These are phyloP conservation scores for Colletotrichum paranaense DNA, from an alignment of 2,329 filamentous ascomycete species.

Conservation along the genomic window DNA sequence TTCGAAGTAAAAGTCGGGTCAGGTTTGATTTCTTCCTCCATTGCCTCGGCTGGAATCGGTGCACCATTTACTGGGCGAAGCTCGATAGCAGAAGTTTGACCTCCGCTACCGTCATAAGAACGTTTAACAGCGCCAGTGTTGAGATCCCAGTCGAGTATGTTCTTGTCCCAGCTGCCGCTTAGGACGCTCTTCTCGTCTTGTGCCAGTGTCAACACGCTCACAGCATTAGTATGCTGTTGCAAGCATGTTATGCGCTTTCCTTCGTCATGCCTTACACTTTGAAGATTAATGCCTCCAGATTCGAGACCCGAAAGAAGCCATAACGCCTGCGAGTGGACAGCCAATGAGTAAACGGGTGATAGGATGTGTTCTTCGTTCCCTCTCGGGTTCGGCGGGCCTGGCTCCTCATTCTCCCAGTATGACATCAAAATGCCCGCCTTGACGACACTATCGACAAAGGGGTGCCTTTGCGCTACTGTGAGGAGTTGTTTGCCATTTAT, in stretches of 20 bases:
- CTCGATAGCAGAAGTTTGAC: constrained; percentile 91
- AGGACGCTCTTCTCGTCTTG: constrained; percentile 88
- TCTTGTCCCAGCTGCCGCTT: constrained; percentile 97
- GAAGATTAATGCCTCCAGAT: constrained; percentile 91
- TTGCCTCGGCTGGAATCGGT: constrained; percentile 79
- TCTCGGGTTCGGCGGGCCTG: constrained; percentile 51
- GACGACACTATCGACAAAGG: constrained; percentile 96
- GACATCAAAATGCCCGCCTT: constrained; percentile 95
- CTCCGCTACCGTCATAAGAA: constrained; percentile 79
- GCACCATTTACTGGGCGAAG: constrained; percentile 81
- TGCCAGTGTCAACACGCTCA: constrained; percentile 85
- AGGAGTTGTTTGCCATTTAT: constrained; percentile 94
- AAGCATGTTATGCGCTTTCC: constrained; percentile 88
- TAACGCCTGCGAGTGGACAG: constrained; percentile 87
- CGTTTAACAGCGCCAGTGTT: constrained; percentile 84
- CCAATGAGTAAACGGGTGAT: constrained; percentile 95
- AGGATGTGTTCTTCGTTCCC: constrained; percentile 71
- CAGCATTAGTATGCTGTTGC: constrained; percentile 87
- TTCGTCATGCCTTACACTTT: constrained; percentile 93
- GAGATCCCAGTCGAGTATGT: constrained; percentile 92
- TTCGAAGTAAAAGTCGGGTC: constrained; percentile 80
- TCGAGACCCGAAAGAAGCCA: constrained; percentile 94
- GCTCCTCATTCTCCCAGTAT: constrained; percentile 99
- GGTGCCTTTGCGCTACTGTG: constrained; percentile 94
- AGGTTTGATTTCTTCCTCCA: constrained; percentile 66